Conservation (phyloP, 768 basidiomycete species). For the Calocybe gangraenosa region DNA sequence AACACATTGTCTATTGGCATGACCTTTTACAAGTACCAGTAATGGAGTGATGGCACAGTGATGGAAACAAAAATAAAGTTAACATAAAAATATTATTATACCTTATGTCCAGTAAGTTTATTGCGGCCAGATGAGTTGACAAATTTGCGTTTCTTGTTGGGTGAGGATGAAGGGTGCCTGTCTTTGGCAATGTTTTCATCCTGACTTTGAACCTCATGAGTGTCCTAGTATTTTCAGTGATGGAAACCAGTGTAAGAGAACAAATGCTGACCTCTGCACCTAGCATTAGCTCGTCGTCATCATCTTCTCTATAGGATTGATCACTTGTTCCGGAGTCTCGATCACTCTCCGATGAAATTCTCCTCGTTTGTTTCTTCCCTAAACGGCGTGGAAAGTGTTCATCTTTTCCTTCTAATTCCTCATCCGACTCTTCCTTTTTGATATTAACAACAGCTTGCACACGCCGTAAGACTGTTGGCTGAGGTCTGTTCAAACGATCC, state of each 20-base stretch:
- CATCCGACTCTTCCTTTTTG: slow-evolving; percentile 53
- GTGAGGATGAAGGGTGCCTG: slow-evolving; percentile 13
- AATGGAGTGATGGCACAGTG: too few relatives aligned
- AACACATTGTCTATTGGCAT: neutral
- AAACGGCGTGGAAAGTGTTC: too few relatives aligned
- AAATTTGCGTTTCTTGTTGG: slow-evolving; percentile 33
- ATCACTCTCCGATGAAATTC: slow-evolving; percentile 9
- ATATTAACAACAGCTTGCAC: slow-evolving; percentile 64
- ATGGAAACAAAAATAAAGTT: neutral
- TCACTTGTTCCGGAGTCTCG: slow-evolving; percentile 1
- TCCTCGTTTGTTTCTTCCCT: too few relatives aligned
- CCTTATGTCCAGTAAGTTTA: slow-evolving; percentile 6
- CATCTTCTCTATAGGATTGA: slow-evolving; percentile 22
- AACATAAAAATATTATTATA: neutral
- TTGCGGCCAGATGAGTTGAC: slow-evolving; percentile 4
- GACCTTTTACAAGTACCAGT: slow-evolving; percentile 3
- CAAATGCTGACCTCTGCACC: slow-evolving; percentile 43
- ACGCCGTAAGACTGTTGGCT: slow-evolving; percentile 49
- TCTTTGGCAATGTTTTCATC: too few relatives aligned
- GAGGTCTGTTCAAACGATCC: too few relatives aligned
- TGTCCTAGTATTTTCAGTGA: too few relatives aligned
- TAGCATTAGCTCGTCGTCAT: slow-evolving; percentile 60
- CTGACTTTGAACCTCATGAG: too few relatives aligned
- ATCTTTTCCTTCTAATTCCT: slow-evolving; percentile 3
- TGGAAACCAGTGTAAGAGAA: neutral